Base-by-base conservation (phyloP, 805 yeast genomes). In the Torulaspora maleeae region DNA sequence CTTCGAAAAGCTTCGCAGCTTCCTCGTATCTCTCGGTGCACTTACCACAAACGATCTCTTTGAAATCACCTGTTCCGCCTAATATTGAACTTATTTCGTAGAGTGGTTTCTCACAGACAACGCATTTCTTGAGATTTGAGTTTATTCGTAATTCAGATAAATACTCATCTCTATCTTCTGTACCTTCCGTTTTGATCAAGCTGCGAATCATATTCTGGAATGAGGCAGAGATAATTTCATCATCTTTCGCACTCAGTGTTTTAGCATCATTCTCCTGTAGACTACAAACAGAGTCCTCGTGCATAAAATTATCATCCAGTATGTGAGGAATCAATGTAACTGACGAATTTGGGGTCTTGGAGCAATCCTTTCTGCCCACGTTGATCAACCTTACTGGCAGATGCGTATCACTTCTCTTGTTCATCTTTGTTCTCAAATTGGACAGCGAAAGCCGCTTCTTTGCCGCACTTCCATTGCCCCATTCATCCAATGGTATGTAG, bases 41-140 rank as follows among this genome's bases (percentile, higher is more conserved):
- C 43, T 73, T 74, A 38, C 76, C 74, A 54, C 89, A 82, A 0
- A 82, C 82, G 47, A 82, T 74, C 54, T 82, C 86, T 33, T 70
- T 68, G 53, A 63, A 74, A 34, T 55, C 56, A 27, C 53, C 51
- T 19, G 55, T 50, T 12, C 47, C 46, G 4, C 45, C 40, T 2
- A 58, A 22, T 15, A 55, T 41, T 7, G 53, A 52, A 49, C 83
- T 67, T 61, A 80, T 52, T 47, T 83, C 88, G 59, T 82, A 83
- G 24, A 83, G 60, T 12, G 88, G 86, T 43, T 74, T 76, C 30
- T 82, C 86, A 61, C 91, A 83, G 10, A 83, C 67, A n/a, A 81
- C 78, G 58, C 91, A 83, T 37, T 60, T 62, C 40, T 64, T 67
- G 38, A 72, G 43, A 2, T 58, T 51, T 0, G 60, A 41, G 16